Evolutionary conservation across 345 rosid genomes (phyloP).

Genomic region (Corchorus olitorius): DNA sequence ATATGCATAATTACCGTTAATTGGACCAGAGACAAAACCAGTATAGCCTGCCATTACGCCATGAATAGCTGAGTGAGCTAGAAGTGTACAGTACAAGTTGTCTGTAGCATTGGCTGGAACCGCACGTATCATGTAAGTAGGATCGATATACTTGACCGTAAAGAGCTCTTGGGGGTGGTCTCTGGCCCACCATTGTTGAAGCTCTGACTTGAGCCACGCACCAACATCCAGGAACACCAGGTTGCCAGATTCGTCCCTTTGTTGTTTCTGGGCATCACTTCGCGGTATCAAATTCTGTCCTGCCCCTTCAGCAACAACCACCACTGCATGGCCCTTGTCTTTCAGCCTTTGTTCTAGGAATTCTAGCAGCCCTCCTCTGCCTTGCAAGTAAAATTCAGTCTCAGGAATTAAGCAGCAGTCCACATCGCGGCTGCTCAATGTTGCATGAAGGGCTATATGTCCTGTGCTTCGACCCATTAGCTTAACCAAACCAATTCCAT

Average conservation of each 20-base stretch:
- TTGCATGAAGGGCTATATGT: slow-evolving; percentile 84
- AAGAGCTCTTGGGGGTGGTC: slow-evolving; percentile 68
- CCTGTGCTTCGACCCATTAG: slow-evolving; percentile 95
- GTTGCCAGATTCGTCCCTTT: slow-evolving; percentile 88
- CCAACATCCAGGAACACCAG: slow-evolving; percentile 78
- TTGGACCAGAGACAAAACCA: slow-evolving; percentile 82
- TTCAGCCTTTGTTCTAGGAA: slow-evolving; percentile 56
- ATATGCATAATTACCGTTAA: slow-evolving; percentile 83
- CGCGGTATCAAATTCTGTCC: slow-evolving; percentile 87
- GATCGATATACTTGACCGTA: slow-evolving; percentile 87
- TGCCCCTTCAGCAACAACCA: slow-evolving; percentile 91
- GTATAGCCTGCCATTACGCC: slow-evolving; percentile 93
- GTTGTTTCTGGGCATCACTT: slow-evolving; percentile 59
- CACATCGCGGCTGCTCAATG: slow-evolving; percentile 90
- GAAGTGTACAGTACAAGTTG: slow-evolving; percentile 77
- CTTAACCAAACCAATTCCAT: slow-evolving; percentile 87
- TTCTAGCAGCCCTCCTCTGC: slow-evolving; percentile 72
- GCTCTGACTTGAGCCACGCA: slow-evolving; percentile 73
- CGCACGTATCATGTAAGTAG: slow-evolving; percentile 92
- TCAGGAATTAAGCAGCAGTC: slow-evolving; percentile 94
- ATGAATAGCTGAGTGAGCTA: slow-evolving; percentile 88
- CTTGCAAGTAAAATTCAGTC: slow-evolving; percentile 66
- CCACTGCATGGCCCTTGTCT: slow-evolving; percentile 73
- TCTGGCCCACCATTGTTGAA: slow-evolving; percentile 72
- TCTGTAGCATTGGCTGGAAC: slow-evolving; percentile 84